phyloP scores from a whole-genome alignment of 768 basidiomycete genomes.

The Tricholomella constricta region DNA sequence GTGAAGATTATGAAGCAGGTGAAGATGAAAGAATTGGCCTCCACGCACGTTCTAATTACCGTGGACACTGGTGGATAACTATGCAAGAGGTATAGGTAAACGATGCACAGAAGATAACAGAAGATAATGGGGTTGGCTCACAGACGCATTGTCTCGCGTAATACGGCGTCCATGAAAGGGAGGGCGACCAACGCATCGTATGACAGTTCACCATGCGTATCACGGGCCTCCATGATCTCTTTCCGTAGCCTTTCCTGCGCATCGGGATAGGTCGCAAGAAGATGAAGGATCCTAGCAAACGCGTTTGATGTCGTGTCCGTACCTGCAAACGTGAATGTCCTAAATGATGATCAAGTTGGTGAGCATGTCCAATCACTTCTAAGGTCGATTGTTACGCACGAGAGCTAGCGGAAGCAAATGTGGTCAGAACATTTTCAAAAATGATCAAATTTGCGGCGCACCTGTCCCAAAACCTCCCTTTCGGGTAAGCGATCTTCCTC shows the following conservation, averaged over 20 bases:
- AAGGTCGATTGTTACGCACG: conserved; percentile 1
- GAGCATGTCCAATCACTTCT: not conserved
- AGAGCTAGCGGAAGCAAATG: not conserved
- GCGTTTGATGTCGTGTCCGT: conserved; percentile 31
- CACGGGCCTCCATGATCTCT: conserved; percentile 20
- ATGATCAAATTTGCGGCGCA: conserved; percentile 5
- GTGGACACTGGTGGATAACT: conserved; percentile 25
- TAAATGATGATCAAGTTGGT: not conserved
- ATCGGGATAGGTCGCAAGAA: conserved; percentile 24
- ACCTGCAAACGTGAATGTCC: conserved; percentile 28
- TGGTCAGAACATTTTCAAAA: not conserved
- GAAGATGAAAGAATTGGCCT: not conserved
- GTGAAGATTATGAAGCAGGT: not conserved
- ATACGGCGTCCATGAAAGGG: conserved; percentile 34
- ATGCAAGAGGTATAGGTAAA: not conserved
- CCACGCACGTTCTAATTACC: conserved; percentile 18
- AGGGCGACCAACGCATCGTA: conserved; percentile 28
- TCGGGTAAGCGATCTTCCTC: conserved; percentile 34
- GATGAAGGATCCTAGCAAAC: conserved; percentile 23
- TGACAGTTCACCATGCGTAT: conserved; percentile 14
- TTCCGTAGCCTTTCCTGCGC: conserved; percentile 25
- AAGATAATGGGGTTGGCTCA: conserved; percentile 9
- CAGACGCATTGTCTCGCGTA: conserved; percentile 36
- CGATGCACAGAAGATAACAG: not conserved
- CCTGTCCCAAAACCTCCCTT: conserved; percentile 36